Base-by-base conservation (phyloP, 2,329 filamentous ascomycete species). In the Fusarium hostae region DNA sequence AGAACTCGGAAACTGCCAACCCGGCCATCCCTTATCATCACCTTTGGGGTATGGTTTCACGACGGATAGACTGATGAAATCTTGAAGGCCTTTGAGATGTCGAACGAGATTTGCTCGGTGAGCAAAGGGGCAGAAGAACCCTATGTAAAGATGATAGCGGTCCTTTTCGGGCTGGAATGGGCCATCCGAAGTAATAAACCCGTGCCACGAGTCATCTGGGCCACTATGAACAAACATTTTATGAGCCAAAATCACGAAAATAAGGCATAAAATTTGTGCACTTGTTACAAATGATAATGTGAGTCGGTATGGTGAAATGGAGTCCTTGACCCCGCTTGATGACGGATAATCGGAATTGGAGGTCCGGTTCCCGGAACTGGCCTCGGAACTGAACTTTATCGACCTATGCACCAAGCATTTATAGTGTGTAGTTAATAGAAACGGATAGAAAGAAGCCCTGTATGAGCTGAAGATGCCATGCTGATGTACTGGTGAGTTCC, bases 31-130 rank as follows among this genome's bases (percentile, higher is more conserved):
- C 11, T 86, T 85, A 22, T 86, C 84, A 71, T 90, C 85, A 55
- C 89, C 89, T 76, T 92, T 92, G 0, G 90, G 90, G 68, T 92
- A 92, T 0, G 90, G 86, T 71, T 87, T 87, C 2, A 92, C 89
- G 7, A 91, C 82, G 2, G 87, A 89, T 24, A 90, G 87, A 5
- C 88, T 84, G 63, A 94, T 87, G 69, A 93, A 84, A 45, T 91
- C 88, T 65, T 94, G 90, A 2, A 95, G 84, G 1, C 91, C 91
- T 79, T 94, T 94, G 63, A 94, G 83, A 67, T 89, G 86, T 54
- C 92, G 88, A 18, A 92, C 89, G 68, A 94, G 92, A 63, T 93
- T 83, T 2, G 90, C 91, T 54, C 92, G 87, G 77, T 94, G 92
- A 24, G 92, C 91, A 88, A 81, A 91, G 5, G 89, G 89, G 71